Conservation (phyloP, 2,329 filamentous ascomycete species). For the Talaromyces albobiverticillius region DNA sequence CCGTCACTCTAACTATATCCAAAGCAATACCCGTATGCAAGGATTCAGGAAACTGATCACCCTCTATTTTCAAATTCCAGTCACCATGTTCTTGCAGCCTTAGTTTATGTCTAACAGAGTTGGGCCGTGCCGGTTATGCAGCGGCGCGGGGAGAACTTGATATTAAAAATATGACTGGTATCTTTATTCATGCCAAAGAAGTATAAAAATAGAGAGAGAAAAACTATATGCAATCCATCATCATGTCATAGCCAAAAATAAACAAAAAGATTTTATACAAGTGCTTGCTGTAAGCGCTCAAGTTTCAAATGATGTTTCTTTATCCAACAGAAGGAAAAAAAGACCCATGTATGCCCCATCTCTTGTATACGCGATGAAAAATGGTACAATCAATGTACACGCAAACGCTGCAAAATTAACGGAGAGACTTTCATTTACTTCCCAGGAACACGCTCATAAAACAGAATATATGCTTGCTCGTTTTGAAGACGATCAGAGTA, state of each 20-base stretch:
- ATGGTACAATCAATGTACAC: neutral
- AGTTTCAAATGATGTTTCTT: too few species aligned
- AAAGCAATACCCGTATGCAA: too few species aligned
- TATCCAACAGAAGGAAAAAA: constrained; percentile 1
- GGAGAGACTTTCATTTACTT: constrained; percentile 25
- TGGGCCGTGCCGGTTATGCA: too few species aligned
- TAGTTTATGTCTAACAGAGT: too few species aligned
- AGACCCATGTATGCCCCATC: neutral
- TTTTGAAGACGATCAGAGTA: constrained; percentile 55
- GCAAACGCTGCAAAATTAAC: neutral
- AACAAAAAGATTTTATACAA: constrained; percentile 5
- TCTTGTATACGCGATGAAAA: neutral
- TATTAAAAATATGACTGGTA: too few species aligned
- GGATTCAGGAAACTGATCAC: too few species aligned
- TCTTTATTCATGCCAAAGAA: constrained; percentile 4
- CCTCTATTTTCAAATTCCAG: too few species aligned
- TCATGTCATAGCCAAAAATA: neutral
- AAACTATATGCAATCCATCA: neutral
- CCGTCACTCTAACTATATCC: too few species aligned
- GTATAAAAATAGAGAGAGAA: neutral
- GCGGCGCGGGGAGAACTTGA: too few species aligned
- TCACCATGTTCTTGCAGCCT: too few species aligned
- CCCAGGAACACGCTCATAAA: constrained; percentile 54
- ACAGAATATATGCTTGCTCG: constrained; percentile 64
- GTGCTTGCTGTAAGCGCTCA: constrained; percentile 9